Base-by-base conservation (phyloP, 2,329 filamentous ascomycete genomes). In the Alternaria sp. region DNA sequence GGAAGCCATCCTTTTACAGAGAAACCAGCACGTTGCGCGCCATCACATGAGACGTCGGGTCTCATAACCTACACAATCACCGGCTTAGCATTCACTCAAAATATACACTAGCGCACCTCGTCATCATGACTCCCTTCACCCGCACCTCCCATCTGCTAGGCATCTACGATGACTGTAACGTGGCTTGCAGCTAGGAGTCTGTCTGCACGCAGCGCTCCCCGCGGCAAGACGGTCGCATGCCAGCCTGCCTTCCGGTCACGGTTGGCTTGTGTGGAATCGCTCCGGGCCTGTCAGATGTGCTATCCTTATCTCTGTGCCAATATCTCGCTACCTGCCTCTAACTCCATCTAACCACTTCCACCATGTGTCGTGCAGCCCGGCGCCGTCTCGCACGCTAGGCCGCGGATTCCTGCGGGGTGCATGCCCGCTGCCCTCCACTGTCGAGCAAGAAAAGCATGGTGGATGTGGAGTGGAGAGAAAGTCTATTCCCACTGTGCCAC, bases 351-450 rank as follows among this genome's bases (percentile, higher is more conserved):
- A 51, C 54, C 49, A 56, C 55, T 44, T 25, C 47, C 58, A 59
- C 58, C 41, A 30, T 25, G 37, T 59, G 47, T 44, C 55, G 49
- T 55, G 58, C 54, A 61, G 49, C 47, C 57, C 54, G 44, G 30
- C 49, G 49, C 37, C 55, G 51, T 53, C 45, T 37, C 15, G 47
- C 49, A 18, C 37, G 30, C 53, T 59, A 62, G 43, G 41, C 49
- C 54, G 53, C 41, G 41, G 60, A 41, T 41, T 56, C 30, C 55
- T 71, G 67, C 69, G 68, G 67, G 68, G 67, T 71, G 66, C 68
- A 70, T 70, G 50, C n/a, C 44, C 43, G 50, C 37, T 20, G n/a
- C 33, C 44, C 47, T 53, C 30, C 25, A n/a, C 53, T 30, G 41
- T 53, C 49, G 20, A 53, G 30, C 25, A 21, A 50, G n/a, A 56